phyloP scores from a whole-genome alignment of 2,329 filamentous ascomycete species.

The Fusarium odoratissimum region DNA sequence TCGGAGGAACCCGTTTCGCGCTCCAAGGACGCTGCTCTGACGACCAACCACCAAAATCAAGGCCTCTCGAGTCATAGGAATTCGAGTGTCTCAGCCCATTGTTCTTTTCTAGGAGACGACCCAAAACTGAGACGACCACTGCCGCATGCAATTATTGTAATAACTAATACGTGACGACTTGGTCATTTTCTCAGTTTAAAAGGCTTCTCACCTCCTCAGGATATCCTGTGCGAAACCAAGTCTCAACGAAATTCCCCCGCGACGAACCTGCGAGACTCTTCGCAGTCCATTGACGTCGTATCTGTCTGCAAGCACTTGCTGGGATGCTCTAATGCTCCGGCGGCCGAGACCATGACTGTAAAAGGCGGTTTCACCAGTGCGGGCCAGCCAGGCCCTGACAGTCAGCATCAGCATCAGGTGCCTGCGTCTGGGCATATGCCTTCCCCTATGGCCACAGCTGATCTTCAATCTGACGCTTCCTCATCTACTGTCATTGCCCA shows the following conservation, averaged over 20 bases:
- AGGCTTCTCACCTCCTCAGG: not conserved
- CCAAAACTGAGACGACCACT: conserved; percentile 29
- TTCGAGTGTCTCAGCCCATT: conserved; percentile 35
- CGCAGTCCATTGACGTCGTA: conserved; percentile 27
- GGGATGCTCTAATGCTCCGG: conserved; percentile 42
- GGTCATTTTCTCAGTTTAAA: not conserved
- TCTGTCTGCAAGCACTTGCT: conserved; percentile 40
- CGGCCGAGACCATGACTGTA: conserved; percentile 45
- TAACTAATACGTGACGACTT: conserved; percentile 22
- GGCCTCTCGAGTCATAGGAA: conserved; percentile 16
- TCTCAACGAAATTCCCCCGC: not conserved
- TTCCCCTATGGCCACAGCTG: conserved; percentile 15
- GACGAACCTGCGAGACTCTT: conserved; percentile 1
- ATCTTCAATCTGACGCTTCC: conserved; percentile 31
- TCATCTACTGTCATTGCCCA: conserved; percentile 26
- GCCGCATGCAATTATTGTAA: conserved; percentile 31
- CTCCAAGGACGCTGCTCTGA: conserved; percentile 23
- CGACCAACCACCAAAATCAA: conserved; percentile 19
- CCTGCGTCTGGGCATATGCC: conserved; percentile 13
- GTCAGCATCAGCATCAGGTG: conserved; percentile 19
- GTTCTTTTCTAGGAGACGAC: conserved; percentile 16
- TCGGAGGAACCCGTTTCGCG: conserved; percentile 28
- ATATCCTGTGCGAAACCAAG: not conserved
- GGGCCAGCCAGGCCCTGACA: conserved; percentile 42
- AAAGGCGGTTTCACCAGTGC: conserved; percentile 46